Conservation (phyloP, 2,329 filamentous ascomycete genomes). For the Raffaelea ambrosiae region DNA sequence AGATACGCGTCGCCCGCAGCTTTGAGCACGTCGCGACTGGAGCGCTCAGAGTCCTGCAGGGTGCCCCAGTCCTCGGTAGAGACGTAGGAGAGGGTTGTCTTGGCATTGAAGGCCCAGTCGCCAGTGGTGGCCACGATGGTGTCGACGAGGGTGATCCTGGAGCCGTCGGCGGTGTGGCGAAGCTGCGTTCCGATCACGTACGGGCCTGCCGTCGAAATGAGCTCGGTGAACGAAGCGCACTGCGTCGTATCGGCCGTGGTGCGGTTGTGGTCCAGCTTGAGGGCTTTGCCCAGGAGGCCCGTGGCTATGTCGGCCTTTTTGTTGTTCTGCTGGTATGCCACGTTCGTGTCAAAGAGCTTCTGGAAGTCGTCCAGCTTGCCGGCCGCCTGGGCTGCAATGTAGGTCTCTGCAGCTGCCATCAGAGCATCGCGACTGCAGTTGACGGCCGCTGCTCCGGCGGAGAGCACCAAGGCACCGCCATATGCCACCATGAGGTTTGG, state of each 20-base stretch:
- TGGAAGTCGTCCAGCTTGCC: conserved; percentile 15
- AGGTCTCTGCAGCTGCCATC: conserved; percentile 18
- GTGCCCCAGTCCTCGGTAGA: conserved; percentile 19
- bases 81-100: conserved; percentile 19
- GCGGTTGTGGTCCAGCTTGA: conserved; percentile 23
- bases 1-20: too few relatives aligned
- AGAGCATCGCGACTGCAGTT: conserved; percentile 20
- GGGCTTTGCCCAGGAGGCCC: conserved; percentile 17
- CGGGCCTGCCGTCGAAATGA: too few relatives aligned
- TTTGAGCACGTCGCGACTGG: too few relatives aligned
- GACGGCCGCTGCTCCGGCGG: conserved; percentile 4
- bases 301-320: not conserved
- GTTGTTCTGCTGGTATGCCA: conserved; percentile 21
- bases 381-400: conserved; percentile 17
- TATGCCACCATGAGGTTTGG: too few relatives aligned
- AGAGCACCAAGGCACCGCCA: too few relatives aligned
- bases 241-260: conserved; percentile 22
- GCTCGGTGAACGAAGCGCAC: conserved; percentile 32
- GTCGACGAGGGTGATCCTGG: conserved; percentile 18
- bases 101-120: conserved; percentile 24
- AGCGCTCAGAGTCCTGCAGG: too few relatives aligned
- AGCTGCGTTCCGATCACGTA: too few relatives aligned
- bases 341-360: conserved; percentile 16
- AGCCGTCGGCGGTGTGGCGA: too few relatives aligned
- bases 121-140: conserved; percentile 20